A percentile compares a stretch with the other conserved stretches of the same genome.
Evolutionary conservation across 495 filamentous ascomycete genomes (phyloP).

Genomic region (Hypoxylon rickii): DNA sequence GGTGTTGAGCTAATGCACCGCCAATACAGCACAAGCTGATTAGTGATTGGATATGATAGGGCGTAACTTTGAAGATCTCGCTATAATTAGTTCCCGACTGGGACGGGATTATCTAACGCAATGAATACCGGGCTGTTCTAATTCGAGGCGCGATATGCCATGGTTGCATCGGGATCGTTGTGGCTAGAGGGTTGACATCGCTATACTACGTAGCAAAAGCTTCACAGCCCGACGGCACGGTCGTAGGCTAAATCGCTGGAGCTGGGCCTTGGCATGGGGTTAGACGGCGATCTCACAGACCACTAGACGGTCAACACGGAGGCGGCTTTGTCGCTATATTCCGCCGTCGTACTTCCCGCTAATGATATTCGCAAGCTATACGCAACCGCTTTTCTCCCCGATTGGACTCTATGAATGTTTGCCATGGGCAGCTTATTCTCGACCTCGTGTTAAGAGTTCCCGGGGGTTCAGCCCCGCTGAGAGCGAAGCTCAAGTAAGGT

Average conservation of each 20-base stretch:
- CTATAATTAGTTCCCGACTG: background rate
- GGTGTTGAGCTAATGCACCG: too few relatives aligned
- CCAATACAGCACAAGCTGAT: background rate
- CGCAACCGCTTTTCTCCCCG: too few relatives aligned
- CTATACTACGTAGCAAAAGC: background rate
- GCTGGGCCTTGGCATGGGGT: background rate
- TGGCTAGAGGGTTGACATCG: background rate
- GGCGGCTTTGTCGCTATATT: background rate
- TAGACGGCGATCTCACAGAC: conserved; percentile 4
- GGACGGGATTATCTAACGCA: background rate
- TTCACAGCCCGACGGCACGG: too few relatives aligned
- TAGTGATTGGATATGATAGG: too few relatives aligned
- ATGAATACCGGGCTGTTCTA: background rate
- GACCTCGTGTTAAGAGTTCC: conserved; percentile 15
- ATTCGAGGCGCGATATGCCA: background rate
- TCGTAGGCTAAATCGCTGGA: too few relatives aligned
- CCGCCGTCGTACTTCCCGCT: conserved; percentile 25
- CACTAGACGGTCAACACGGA: background rate
- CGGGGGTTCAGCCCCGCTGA: conserved; percentile 4
- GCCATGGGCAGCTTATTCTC: background rate
- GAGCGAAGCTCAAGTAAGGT: conserved; percentile 18
- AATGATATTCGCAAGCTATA: conserved; percentile 2
- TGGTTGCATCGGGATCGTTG: background rate
- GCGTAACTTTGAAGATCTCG: background rate
- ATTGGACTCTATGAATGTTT: too few relatives aligned